These are phyloP conservation scores for Oidiodendron maius DNA, from an alignment of 495 filamentous ascomycete genomes.

Conservation along the genomic window DNA sequence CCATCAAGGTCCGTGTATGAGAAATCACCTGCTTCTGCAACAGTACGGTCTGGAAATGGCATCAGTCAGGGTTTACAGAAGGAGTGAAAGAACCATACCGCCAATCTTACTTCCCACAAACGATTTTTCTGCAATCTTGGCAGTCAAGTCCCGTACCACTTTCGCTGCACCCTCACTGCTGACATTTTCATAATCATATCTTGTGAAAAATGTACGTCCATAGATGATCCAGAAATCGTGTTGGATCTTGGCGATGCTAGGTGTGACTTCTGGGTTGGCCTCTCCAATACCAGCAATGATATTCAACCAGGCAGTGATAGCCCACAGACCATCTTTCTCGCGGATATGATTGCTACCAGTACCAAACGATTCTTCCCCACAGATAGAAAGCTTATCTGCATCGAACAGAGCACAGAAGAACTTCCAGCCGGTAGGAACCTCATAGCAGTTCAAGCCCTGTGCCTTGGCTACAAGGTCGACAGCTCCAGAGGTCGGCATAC, in stretches of 20 bases:
- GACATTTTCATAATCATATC: conserved; percentile 96
- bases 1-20: conserved; percentile 95
- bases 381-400: conserved; percentile 95
- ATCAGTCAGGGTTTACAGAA: not conserved
- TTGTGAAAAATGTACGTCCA: conserved; percentile 97
- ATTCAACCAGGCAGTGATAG: conserved; percentile 95
- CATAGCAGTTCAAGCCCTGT: conserved; percentile 87
- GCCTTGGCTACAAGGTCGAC: conserved; percentile 93
- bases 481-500: conserved; percentile 94
- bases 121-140: conserved; percentile 55
- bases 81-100: conserved; percentile 36
- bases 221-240: conserved; percentile 96
- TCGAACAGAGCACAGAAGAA: conserved; percentile 99
- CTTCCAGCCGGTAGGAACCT: conserved; percentile 98
- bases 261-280: conserved; percentile 63
- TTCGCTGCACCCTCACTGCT: conserved; percentile 85
- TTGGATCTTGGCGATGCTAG: conserved; percentile 92
- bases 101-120: conserved; percentile 79
- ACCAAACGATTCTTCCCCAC: conserved; percentile 95
- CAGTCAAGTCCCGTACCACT: conserved; percentile 70
- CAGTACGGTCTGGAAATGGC: conserved; percentile 54
- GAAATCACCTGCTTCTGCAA: conserved; percentile 89
- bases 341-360: conserved; percentile 99
- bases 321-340: conserved; percentile 98
- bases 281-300: conserved; percentile 94